These are phyloP conservation scores for Colletotrichum cordylinicola DNA, from an alignment of 2,329 filamentous ascomycete genomes.

Conservation along the genomic window DNA sequence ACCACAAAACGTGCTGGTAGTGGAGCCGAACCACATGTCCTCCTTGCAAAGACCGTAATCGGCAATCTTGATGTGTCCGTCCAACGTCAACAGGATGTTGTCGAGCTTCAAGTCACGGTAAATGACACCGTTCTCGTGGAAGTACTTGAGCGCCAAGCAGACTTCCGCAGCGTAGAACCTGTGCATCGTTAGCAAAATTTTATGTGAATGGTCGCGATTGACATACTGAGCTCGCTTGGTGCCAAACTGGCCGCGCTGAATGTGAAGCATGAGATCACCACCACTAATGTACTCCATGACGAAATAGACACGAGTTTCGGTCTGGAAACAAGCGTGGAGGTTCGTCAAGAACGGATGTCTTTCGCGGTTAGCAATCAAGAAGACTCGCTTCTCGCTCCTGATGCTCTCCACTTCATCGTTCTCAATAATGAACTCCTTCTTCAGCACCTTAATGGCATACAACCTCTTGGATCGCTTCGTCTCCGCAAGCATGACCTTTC, in stretches of 20 bases:
- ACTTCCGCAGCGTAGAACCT: slow-evolving; percentile 98
- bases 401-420: slow-evolving; percentile 99
- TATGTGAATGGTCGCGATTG: not conserved
- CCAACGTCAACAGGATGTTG: slow-evolving; percentile 90
- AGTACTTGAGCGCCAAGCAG: slow-evolving; percentile 96
- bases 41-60: slow-evolving; percentile 99
- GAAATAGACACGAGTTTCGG: slow-evolving; percentile 97
- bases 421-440: slow-evolving; percentile 99
- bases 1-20: slow-evolving; percentile 97
- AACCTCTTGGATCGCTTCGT: slow-evolving; percentile 91
- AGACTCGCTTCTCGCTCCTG: slow-evolving; percentile 95
- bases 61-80: slow-evolving; percentile 97
- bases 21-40: slow-evolving; percentile 99
- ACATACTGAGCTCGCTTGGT: slow-evolving; percentile 92
- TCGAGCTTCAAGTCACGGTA: slow-evolving; percentile 96
- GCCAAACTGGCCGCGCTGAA: slow-evolving; percentile 94
- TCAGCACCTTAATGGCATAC: slow-evolving; percentile 98
- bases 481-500: slow-evolving; percentile 99
- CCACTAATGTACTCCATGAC: slow-evolving; percentile 99
- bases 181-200: not conserved
- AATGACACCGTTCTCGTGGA: slow-evolving; percentile 99
- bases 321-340: slow-evolving; percentile 98
- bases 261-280: slow-evolving; percentile 98
- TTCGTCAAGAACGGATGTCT: slow-evolving; percentile 95
- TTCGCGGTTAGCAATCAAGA: slow-evolving; percentile 96